A percentile compares a stretch with the other conserved stretches of the same genome.
phyloP scores from a whole-genome alignment of 73 alveolate species.

The Paramecium caudatum region DNA sequence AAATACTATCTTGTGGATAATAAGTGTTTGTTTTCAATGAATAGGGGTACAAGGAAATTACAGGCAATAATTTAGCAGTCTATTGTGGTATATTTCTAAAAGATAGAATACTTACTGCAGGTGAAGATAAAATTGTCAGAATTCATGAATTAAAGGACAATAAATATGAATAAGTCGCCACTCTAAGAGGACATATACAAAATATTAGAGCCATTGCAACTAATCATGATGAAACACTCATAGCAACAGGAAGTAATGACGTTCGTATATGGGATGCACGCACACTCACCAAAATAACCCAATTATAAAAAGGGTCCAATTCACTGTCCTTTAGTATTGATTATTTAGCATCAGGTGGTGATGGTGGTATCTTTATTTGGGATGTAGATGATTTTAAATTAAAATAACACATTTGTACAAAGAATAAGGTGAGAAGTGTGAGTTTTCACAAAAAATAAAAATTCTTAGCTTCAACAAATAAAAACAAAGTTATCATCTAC shows the following conservation, averaged over 20 bases:
- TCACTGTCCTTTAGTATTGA: not conserved
- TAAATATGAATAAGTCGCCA: not conserved
- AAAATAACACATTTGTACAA: not conserved
- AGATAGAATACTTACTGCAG: not conserved
- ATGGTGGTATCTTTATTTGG: not conserved
- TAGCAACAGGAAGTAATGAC: not conserved
- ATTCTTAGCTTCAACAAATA: not conserved
- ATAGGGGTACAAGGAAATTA: not conserved
- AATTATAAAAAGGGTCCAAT: no score
- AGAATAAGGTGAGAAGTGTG: not conserved
- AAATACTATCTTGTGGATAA: not conserved
- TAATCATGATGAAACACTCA: not conserved
- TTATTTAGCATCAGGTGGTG: not conserved
- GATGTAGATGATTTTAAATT: not conserved
- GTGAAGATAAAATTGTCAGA: not conserved
- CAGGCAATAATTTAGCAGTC: not conserved
- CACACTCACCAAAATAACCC: no score
- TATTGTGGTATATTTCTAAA: not conserved
- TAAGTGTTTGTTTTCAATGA: not conserved
- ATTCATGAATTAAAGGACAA: not conserved
- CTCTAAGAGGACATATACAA: not conserved
- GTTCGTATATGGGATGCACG: not conserved
- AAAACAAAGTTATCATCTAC: not conserved
- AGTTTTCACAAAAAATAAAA: not conserved
- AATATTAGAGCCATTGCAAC: not conserved